Evolutionary conservation across 305 asterid genomes (phyloP).

Genomic region (Solanum hybrid): DNA sequence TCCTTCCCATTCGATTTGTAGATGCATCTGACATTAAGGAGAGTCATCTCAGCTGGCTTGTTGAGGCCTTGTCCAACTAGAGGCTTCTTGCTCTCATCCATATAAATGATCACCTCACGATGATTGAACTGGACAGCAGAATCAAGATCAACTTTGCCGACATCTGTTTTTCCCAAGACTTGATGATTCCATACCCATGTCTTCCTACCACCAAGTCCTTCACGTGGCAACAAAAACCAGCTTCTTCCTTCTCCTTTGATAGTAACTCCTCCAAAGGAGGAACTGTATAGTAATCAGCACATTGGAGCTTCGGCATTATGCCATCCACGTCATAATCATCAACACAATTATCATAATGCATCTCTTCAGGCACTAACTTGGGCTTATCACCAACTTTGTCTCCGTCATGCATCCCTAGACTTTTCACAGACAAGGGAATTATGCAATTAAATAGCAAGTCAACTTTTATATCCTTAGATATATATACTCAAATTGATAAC

Average conservation of each 20-base stretch:
- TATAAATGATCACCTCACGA: not conserved
- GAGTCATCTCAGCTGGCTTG: not conserved
- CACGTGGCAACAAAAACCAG: not conserved
- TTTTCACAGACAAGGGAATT: not conserved
- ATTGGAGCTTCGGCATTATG: not conserved
- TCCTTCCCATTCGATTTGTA: not conserved
- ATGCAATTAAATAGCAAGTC: not conserved
- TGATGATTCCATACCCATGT: not conserved
- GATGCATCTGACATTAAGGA: not conserved
- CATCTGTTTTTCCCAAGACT: not conserved
- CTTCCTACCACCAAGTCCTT: not conserved
- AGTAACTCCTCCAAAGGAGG: not conserved
- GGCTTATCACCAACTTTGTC: not conserved
- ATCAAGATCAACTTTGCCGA: not conserved
- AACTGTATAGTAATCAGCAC: not conserved
- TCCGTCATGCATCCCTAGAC: not conserved
- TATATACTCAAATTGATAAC: not conserved
- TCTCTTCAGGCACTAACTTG: not conserved
- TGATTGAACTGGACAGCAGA: not conserved
- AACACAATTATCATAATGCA: not conserved
- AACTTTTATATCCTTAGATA: not conserved
- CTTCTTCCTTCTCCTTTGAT: not conserved
- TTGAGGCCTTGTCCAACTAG: not conserved
- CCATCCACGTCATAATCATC: not conserved
- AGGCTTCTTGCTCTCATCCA: not conserved